Percentiles rank a stretch among this genome's conserved stretches.
Conservation (phyloP, 352 stramenopile species). For the Aphanomyces euteiches region DNA sequence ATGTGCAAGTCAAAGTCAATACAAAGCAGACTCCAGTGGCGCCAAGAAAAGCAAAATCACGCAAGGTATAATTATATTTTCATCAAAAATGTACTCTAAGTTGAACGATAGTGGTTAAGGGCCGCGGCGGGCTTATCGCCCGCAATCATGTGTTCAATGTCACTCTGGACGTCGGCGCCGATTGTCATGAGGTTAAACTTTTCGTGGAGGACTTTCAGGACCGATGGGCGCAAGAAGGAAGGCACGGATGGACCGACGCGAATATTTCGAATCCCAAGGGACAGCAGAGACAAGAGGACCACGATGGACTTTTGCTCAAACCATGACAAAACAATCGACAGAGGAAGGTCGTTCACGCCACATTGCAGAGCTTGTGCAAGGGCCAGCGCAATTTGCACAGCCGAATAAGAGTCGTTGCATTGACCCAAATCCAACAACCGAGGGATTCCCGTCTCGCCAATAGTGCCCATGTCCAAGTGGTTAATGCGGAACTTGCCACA, state of each 20-base stretch:
- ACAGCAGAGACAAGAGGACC: slow-evolving; percentile 57
- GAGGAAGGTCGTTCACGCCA: slow-evolving; percentile 58
- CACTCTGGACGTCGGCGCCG: slow-evolving; percentile 37
- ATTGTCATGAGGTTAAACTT: slow-evolving; percentile 63
- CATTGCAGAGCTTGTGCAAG: slow-evolving; percentile 58
- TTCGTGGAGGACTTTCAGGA: slow-evolving; percentile 52
- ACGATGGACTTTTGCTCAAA: slow-evolving; percentile 76
- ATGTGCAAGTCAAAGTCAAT: too few relatives aligned
- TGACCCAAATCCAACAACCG: slow-evolving; percentile 72
- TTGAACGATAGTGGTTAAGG: too few relatives aligned
- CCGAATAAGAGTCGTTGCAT: slow-evolving; percentile 68
- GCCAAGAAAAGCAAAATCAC: too few relatives aligned
- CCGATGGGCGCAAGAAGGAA: slow-evolving; percentile 56
- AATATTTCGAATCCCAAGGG: slow-evolving; percentile 71
- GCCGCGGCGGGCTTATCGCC: background rate
- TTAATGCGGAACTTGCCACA: slow-evolving; percentile 45
- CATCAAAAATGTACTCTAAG: too few relatives aligned
- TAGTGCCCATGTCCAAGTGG: slow-evolving; percentile 38
- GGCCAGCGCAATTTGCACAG: slow-evolving; percentile 57
- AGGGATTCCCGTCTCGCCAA: slow-evolving; percentile 52
- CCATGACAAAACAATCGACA: slow-evolving; percentile 50
- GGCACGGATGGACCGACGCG: slow-evolving; percentile 50
- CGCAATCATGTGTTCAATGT: slow-evolving; percentile 52
- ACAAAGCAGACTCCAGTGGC: too few relatives aligned
- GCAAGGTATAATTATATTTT: too few relatives aligned